phyloP scores from a whole-genome alignment of 2,329 filamentous ascomycete species.

The Cladosporium velox region DNA sequence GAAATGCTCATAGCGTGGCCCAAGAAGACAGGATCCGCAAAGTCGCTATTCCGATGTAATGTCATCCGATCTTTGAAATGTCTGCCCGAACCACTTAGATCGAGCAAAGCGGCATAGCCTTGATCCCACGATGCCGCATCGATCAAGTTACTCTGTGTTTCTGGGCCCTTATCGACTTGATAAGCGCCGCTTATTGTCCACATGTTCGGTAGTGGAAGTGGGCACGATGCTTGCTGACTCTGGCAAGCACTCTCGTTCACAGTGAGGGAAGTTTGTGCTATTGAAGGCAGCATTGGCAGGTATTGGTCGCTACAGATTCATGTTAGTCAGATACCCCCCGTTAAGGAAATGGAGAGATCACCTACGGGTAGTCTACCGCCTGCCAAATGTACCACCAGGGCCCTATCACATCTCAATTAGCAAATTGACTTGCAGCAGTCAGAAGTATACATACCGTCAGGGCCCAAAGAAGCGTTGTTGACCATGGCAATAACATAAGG shows the following conservation, averaged over 20 bases:
- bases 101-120: conserved; percentile 16
- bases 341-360: background rate
- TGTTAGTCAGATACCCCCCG: background rate
- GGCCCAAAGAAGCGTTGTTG: conserved; percentile 21
- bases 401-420: conserved; percentile 3
- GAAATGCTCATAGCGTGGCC: conserved; percentile 4
- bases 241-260: conserved; percentile 22
- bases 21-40: conserved; percentile 4
- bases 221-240: conserved; percentile 22
- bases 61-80: conserved; percentile 21
- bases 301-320: background rate
- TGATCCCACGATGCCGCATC: conserved; percentile 19
- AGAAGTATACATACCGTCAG: conserved; percentile 20
- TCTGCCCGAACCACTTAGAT: conserved; percentile 17
- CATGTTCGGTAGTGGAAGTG: conserved; percentile 19
- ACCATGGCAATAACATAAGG: conserved; percentile 18
- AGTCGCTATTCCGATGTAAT: conserved; percentile 6
- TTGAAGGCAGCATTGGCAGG: conserved; percentile 21
- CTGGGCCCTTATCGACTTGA: background rate
- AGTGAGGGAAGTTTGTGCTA: conserved; percentile 20
- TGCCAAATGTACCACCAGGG: conserved; percentile 24
- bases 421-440: background rate
- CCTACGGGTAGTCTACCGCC: conserved; percentile 19
- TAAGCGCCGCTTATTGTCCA: conserved; percentile 19
- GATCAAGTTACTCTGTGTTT: conserved; percentile 7